A percentile compares a stretch with the other conserved stretches of the same genome.
phyloP scores from a whole-genome alignment of 305 asterid species.

The Fraxinus sp. region DNA sequence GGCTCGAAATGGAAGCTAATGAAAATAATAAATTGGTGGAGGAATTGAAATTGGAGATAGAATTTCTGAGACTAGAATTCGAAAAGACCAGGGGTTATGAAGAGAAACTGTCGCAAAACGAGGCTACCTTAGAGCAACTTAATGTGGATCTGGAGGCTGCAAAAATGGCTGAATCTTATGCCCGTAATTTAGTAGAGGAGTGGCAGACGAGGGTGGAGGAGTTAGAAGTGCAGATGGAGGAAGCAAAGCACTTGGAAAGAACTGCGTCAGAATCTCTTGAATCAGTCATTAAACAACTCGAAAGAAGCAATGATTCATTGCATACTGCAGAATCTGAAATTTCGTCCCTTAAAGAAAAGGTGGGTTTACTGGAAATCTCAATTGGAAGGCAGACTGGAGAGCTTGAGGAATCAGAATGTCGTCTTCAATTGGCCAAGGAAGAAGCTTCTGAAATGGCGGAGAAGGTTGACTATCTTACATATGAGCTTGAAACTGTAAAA shows the following conservation, averaged over 20 bases:
- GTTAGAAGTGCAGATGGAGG: conserved; percentile 53
- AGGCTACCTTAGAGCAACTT: conserved; percentile 70
- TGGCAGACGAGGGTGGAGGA: conserved; percentile 69
- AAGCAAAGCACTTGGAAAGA: conserved; percentile 80
- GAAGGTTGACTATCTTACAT: conserved; percentile 57
- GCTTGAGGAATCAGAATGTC: conserved; percentile 61
- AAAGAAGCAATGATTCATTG: conserved; percentile 71
- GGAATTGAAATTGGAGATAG: conserved; percentile 62
- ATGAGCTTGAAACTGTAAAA: conserved; percentile 64
- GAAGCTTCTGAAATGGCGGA: conserved; percentile 68
- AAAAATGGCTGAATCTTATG: conserved; percentile 82
- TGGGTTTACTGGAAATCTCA: conserved; percentile 70
- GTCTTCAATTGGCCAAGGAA: conserved; percentile 53
- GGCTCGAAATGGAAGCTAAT: conserved; percentile 48
- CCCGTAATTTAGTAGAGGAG: conserved; percentile 71
- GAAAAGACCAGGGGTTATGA: conserved; percentile 49
- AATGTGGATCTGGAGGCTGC: conserved; percentile 91
- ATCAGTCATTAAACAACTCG: conserved; percentile 77
- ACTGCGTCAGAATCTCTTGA: conserved; percentile 82
- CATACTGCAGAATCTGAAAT: conserved; percentile 74
- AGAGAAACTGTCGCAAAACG: conserved; percentile 63
- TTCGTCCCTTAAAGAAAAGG: conserved; percentile 73
- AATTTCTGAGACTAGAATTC: conserved; percentile 55
- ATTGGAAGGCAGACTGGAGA: conserved; percentile 63
- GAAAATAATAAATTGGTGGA: conserved; percentile 58